These are phyloP conservation scores for Hanseniaspora uvarum DNA, from an alignment of 1,139 yeast genomes.

Conservation along the genomic window DNA sequence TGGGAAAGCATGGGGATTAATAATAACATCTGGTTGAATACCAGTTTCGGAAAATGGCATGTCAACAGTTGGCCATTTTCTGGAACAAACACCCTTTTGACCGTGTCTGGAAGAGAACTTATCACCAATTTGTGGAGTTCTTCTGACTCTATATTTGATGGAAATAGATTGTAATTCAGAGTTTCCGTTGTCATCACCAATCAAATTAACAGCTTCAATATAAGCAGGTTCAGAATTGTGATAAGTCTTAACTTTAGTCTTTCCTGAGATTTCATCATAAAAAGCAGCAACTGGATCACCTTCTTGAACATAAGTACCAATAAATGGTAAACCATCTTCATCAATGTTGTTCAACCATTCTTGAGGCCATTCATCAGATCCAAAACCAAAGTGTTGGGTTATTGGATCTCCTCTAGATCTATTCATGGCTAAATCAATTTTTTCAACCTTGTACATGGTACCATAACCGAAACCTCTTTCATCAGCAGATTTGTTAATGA, in stretches of 20 bases:
- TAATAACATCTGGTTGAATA: slow-evolving; percentile 93
- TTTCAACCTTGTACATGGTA: slow-evolving; percentile 88
- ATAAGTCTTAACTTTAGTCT: slow-evolving; percentile 83
- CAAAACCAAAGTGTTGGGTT: slow-evolving; percentile 90
- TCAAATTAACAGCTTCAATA: slow-evolving; percentile 85
- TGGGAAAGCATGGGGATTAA: slow-evolving; percentile 98
- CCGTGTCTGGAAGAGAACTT: slow-evolving; percentile 98
- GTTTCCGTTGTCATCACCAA: slow-evolving; percentile 60
- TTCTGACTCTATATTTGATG: slow-evolving; percentile 80
- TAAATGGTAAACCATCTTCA: slow-evolving; percentile 82
- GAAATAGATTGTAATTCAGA: slow-evolving; percentile 72
- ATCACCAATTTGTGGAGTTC: slow-evolving; percentile 94
- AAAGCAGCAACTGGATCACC: slow-evolving; percentile 95
- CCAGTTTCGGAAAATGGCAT: slow-evolving; percentile 96
- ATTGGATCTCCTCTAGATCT: slow-evolving; percentile 91
- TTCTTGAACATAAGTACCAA: slow-evolving; percentile 80
- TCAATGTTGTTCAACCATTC: slow-evolving; percentile 82
- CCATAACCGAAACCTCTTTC: slow-evolving; percentile 98
- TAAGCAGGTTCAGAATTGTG: slow-evolving; percentile 92
- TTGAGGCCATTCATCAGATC: slow-evolving; percentile 84
- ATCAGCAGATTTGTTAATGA: slow-evolving; percentile 88
- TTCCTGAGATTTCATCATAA: slow-evolving; percentile 82
- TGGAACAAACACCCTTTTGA: slow-evolving; percentile 97
- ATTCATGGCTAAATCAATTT: slow-evolving; percentile 65
- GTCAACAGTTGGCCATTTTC: slow-evolving; percentile 94